Base-by-base conservation (phyloP, 495 filamentous ascomycete genomes). In the Lepidopterella palustris region DNA sequence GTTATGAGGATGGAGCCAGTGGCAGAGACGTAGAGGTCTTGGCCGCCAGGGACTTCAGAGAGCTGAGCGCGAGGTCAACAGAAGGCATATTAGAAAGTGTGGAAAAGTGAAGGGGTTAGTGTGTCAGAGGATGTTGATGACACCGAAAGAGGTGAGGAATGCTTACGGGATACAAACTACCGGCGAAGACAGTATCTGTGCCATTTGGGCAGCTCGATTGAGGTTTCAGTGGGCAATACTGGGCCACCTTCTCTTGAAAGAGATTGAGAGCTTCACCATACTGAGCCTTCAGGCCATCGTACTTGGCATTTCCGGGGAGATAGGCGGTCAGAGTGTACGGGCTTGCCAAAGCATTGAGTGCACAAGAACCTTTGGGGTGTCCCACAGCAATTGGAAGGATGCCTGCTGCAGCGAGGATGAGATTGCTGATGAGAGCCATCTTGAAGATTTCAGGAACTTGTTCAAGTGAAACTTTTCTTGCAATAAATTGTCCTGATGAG, bases 201-300 rank as follows among this genome's bases (percentile, higher is more conserved):
- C 62, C 62, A 42, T 53, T 61, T 21, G 59, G 62, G 45, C 54
- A 65, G 13, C 31, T 45, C 20, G 32, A 24, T 6, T 26, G 29
- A 20, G 58, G 59, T 3, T 32, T 24, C 2, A 26, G 21, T 3
- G 53, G 54, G 35, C 62, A 65, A 32, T 57, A 57, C 6, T 24
- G 13, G 5, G 31, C 18, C 1, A 54, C 53, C 32, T 58, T 52
- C 53, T 47, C 53, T 48, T 49, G 29, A 45, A 61, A 57, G 31
- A 65, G 53, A 25, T 59, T 55, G 4, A 62, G 20, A 29, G 3
- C 13, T 6, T 60, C 42, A 5, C 55, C 50, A 23, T 50, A 59
- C 20, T 66, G 25, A 1, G 57, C 55, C 57, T 63, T 66, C 15
- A 63, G 54, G n/a, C 55, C 60, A 29, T 66, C 55, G 53, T 65